A percentile compares a stretch with the other conserved stretches of the same genome.
Evolutionary conservation across 2,329 filamentous ascomycete genomes (phyloP).

Genomic region (Calonectria multiphialidica): DNA sequence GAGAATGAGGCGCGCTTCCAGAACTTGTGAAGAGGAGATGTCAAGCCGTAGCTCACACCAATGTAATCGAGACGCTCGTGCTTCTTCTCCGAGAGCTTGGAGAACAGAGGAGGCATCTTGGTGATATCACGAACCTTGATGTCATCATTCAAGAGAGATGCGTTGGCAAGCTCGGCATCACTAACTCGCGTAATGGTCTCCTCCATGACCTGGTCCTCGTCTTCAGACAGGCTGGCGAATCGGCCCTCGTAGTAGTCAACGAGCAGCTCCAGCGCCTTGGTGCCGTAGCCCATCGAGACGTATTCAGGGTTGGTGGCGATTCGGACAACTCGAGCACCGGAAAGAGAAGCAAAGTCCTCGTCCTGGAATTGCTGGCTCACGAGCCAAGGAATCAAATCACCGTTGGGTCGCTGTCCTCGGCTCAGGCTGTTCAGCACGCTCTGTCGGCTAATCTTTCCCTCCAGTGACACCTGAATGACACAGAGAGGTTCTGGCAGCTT

Average conservation of each 20-base stretch:
- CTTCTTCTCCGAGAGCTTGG: slow-evolving; percentile 85
- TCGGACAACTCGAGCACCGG: slow-evolving; percentile 90
- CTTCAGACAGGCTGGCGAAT: slow-evolving; percentile 86
- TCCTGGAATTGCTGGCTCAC: slow-evolving; percentile 99
- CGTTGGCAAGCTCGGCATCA: slow-evolving; percentile 82
- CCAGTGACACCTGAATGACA: slow-evolving; percentile 92
- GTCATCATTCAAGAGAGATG: slow-evolving; percentile 85
- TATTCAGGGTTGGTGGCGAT: slow-evolving; percentile 98
- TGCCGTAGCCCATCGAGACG: slow-evolving; percentile 91
- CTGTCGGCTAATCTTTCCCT: slow-evolving; percentile 93
- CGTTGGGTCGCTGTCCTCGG: slow-evolving; percentile 87
- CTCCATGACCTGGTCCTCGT: slow-evolving; percentile 64
- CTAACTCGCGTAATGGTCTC: slow-evolving; percentile 82
- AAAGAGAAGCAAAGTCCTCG: slow-evolving; percentile 93
- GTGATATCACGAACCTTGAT: slow-evolving; percentile 91
- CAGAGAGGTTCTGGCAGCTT: slow-evolving; percentile 92
- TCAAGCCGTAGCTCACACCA: slow-evolving; percentile 95
- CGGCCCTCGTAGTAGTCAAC: slow-evolving; percentile 96
- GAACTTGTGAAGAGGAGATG: slow-evolving; percentile 89
- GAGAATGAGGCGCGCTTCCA: slow-evolving; percentile 92
- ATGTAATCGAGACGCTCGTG: slow-evolving; percentile 89
- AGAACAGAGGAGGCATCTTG: slow-evolving; percentile 93
- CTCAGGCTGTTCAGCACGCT: slow-evolving; percentile 92
- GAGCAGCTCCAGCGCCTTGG: slow-evolving; percentile 87
- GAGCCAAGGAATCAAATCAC: slow-evolving; percentile 97